Conservation (phyloP, 192 early-diverging fungal species). For the Podila minutissima region DNA sequence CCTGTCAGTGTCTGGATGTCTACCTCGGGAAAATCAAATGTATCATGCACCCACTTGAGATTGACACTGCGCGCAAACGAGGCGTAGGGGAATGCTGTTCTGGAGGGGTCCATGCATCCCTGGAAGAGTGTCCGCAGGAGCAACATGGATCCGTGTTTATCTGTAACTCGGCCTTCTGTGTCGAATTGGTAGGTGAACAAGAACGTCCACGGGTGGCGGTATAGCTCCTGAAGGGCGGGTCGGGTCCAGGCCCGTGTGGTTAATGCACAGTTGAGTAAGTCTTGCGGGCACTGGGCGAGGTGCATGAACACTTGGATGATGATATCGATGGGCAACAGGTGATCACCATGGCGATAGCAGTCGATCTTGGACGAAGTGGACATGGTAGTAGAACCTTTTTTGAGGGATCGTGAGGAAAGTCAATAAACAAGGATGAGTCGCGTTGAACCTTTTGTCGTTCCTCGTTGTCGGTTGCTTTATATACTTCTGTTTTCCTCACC, state of each 20-base stretch:
- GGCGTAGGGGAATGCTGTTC: constrained; percentile 33
- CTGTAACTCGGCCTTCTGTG: constrained; percentile 36
- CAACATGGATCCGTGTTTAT: constrained; percentile 45
- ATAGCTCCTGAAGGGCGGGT: constrained; percentile 40
- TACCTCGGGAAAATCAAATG: constrained; percentile 43
- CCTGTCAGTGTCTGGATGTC: constrained; percentile 42
- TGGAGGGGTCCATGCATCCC: constrained; percentile 37
- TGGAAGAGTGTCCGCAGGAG: constrained; percentile 44
- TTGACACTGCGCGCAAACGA: constrained; percentile 46
- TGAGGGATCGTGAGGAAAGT: too few species aligned
- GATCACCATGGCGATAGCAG: constrained; percentile 14
- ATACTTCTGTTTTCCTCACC: neutral
- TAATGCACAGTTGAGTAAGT: constrained; percentile 37
- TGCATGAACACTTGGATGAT: constrained; percentile 45
- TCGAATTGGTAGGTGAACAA: constrained; percentile 45
- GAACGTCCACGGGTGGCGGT: constrained; percentile 46
- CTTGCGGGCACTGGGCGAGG: constrained; percentile 24
- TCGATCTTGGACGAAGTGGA: neutral
- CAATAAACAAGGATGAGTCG: too few species aligned
- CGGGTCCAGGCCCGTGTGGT: constrained; percentile 28
- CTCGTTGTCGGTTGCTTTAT: constrained; percentile 1
- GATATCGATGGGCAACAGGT: constrained; percentile 28
- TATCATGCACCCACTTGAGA: constrained; percentile 49
- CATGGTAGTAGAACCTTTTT: too few species aligned
- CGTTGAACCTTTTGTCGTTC: too few species aligned